A percentile compares a stretch with the other conserved stretches of the same genome.
phyloP scores from a whole-genome alignment of 1,284 basidiomycete genomes.

The Sanguinoderma infundibulare region DNA sequence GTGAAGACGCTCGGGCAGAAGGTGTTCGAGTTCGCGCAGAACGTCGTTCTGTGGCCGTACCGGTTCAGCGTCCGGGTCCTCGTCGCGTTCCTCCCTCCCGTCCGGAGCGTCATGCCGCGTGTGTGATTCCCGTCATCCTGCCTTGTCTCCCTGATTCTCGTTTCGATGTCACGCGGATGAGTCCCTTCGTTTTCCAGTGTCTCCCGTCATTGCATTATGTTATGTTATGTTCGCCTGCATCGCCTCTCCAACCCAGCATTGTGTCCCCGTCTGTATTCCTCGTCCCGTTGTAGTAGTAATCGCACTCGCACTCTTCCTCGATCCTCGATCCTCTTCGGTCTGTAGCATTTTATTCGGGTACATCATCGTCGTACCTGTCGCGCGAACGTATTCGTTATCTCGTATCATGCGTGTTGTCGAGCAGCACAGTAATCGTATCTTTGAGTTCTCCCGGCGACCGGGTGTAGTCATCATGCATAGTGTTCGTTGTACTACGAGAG shows the following conservation, averaged over 20 bases:
- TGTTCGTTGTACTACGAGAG: no score
- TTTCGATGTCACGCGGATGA: no score
- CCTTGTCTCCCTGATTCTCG: neutral
- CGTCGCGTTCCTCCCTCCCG: constrained; percentile 24
- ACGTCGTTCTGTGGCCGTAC: constrained; percentile 31
- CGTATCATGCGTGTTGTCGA: no score
- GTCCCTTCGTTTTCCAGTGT: no score
- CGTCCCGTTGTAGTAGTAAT: neutral
- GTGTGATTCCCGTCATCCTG: neutral
- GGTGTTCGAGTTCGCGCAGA: constrained; percentile 23
- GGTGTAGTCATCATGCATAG: no score
- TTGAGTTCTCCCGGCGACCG: no score
- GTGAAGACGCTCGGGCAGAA: constrained; percentile 8
- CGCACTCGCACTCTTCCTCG: neutral
- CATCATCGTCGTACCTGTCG: neutral
- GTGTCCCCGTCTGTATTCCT: neutral
- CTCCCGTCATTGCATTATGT: no score
- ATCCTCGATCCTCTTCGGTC: no score
- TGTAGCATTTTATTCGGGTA: no score
- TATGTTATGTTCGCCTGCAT: no score
- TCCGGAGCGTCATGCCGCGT: constrained; percentile 18
- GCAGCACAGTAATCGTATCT: no score
- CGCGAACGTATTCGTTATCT: neutral
- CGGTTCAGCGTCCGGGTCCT: constrained; percentile 26
- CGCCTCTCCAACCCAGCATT: no score